Base-by-base conservation (phyloP, 2,329 filamentous ascomycete species). In the Cyphellophora attinorum region DNA sequence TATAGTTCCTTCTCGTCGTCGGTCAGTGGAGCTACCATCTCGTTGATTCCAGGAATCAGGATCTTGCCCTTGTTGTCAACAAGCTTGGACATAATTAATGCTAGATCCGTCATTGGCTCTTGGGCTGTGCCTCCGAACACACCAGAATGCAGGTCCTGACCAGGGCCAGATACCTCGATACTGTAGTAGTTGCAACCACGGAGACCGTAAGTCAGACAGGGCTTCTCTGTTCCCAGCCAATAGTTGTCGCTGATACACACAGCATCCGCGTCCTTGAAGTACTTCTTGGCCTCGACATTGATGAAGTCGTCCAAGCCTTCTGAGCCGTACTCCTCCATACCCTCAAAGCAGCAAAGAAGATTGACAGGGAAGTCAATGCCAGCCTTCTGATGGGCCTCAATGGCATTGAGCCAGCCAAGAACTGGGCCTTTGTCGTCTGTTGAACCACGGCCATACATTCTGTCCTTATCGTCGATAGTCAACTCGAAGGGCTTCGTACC, bases 241-340 rank as follows among this genome's bases (percentile, higher is more conserved):
- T 98, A 98, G 74, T 98, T 98, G 64, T 98, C 91, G 31, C 85
- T 94, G 57, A 98, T 98, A 67, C 91, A 98, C 41, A 96, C 85
- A 5, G 88, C 91, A 49, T 98, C 91, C 21, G 86, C 79, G 52
- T 95, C 89, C 54, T 85, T 85, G 68, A 98, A 98, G 70, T 80
- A 96, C 52, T 84, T 82, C 66, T 93, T 85, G 47, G 82, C 86
- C 65, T 98, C 91, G 30, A 75, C 79, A 48, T 82, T 72, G 62
- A 98, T 95, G 48, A 96, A 82, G 50, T 94, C 89, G 54, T 98
- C 91, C 36, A 98, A 72, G 23, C 91, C 91, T 58, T 96, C 89
- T 0, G 88, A 95, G 33, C 91, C 91, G 58, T 93, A 94, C 67
- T 98, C 91, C 66, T 98, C 91, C 91, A 98, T 98, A 31, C 91